Conservation (phyloP, 176 grass and related monocot species). For the Guadua angustifolia region DNA sequence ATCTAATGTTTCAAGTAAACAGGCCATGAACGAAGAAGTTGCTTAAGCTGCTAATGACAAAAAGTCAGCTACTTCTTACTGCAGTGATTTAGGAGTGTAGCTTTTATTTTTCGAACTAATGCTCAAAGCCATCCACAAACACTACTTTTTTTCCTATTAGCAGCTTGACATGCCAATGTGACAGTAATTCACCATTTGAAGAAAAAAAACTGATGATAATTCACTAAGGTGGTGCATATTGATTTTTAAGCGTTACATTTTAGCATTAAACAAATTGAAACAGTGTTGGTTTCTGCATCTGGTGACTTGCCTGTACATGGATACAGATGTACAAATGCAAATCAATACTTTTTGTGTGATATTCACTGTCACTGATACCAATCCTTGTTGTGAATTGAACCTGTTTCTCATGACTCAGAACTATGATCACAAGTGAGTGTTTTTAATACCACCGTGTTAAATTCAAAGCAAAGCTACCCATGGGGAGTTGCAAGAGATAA, state of each 20-base stretch:
- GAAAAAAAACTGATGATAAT: constrained; percentile 19
- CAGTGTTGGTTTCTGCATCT: not conserved
- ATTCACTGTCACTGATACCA: not conserved
- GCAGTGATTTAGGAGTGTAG: not conserved
- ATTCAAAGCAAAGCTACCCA: not conserved
- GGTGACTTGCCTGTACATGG: not conserved
- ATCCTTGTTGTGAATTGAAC: constrained; percentile 1
- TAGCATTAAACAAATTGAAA: not conserved
- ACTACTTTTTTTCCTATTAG: constrained; percentile 17
- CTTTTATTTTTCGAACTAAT: constrained; percentile 20
- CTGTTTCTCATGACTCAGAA: constrained; percentile 26
- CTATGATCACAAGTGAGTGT: constrained; percentile 11
- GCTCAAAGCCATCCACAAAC: not conserved
- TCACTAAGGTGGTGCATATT: not conserved
- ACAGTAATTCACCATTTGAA: constrained; percentile 15
- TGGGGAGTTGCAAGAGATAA: not conserved
- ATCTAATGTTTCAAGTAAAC: constrained; percentile 73
- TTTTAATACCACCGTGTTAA: not conserved
- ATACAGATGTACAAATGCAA: constrained; percentile 3
- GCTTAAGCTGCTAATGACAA: constrained; percentile 90
- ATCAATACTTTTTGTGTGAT: not conserved
- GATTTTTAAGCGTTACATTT: not conserved
- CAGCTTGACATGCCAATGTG: not conserved
- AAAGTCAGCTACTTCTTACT: constrained; percentile 55
- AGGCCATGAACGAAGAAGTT: constrained; percentile 78